Evolutionary conservation across 176 grass and related monocot species (phyloP).

Genomic region (Carex kokanica): DNA sequence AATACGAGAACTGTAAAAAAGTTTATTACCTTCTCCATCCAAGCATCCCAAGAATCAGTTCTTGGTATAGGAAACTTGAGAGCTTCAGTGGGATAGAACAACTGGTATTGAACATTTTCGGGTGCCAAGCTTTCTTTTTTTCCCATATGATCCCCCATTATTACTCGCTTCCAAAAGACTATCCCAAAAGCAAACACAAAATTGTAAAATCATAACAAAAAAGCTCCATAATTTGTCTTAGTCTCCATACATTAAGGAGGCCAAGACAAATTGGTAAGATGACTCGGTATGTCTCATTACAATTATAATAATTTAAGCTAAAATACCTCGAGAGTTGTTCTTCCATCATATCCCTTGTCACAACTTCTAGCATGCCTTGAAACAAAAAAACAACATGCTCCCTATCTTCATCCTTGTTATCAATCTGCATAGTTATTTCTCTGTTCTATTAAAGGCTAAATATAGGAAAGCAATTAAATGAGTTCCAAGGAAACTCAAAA

Average conservation of each 20-base stretch:
- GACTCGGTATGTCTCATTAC: background rate
- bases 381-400: conserved; percentile 64
- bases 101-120: conserved; percentile 42
- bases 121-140: conserved; percentile 39
- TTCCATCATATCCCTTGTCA: conserved; percentile 96
- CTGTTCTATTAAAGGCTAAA: background rate
- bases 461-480: background rate
- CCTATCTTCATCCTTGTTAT: conserved; percentile 59
- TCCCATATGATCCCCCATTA: conserved; percentile 61
- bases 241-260: background rate
- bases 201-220: conserved; percentile 30
- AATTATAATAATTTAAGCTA: background rate
- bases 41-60: conserved; percentile 79
- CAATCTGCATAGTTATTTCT: conserved; percentile 36
- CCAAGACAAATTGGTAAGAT: conserved; percentile 20
- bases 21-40: conserved; percentile 66
- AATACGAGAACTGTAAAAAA: background rate
- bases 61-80: conserved; percentile 63
- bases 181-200: conserved; percentile 35
- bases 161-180: conserved; percentile 72
- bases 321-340: conserved; percentile 33
- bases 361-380: conserved; percentile 96
- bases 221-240: no score
- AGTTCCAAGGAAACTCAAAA: background rate
- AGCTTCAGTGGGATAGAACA: conserved; percentile 84